phyloP scores from a whole-genome alignment of 2,329 filamentous ascomycete genomes.

The Neopestalotiopsis sp. region DNA sequence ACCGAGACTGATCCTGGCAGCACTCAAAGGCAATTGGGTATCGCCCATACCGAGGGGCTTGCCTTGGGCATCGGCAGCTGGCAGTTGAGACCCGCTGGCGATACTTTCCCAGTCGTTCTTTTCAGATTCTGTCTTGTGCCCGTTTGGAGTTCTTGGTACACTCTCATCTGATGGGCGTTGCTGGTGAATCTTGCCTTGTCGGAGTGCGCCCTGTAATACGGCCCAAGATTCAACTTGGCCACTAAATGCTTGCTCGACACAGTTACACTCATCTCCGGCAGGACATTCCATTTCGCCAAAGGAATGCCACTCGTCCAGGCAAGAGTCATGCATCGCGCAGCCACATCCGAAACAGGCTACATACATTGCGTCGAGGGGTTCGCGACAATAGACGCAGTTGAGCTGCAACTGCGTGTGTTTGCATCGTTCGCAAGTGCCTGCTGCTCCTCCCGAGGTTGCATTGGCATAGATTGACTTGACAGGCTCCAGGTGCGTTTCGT shows the following conservation, averaged over 20 bases:
- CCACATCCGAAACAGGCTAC: slow-evolving; percentile 67
- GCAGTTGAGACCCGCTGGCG: slow-evolving; percentile 31
- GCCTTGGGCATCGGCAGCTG: slow-evolving; percentile 35
- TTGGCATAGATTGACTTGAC: slow-evolving; percentile 56
- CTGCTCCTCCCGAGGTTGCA: slow-evolving; percentile 44
- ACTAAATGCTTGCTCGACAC: slow-evolving; percentile 59
- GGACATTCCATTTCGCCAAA: slow-evolving; percentile 63
- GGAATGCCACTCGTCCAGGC: slow-evolving; percentile 64
- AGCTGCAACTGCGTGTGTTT: slow-evolving; percentile 62
- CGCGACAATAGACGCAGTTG: slow-evolving; percentile 66
- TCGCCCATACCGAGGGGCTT: slow-evolving; percentile 29
- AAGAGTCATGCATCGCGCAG: slow-evolving; percentile 65
- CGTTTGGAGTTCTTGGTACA: neutral
- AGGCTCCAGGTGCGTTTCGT: slow-evolving; percentile 68
- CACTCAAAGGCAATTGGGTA: slow-evolving; percentile 41
- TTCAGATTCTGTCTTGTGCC: slow-evolving; percentile 28
- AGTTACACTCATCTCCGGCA: slow-evolving; percentile 69
- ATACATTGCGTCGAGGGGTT: slow-evolving; percentile 65
- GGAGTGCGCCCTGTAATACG: slow-evolving; percentile 53
- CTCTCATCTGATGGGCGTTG: slow-evolving; percentile 25
- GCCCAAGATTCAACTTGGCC: slow-evolving; percentile 68
- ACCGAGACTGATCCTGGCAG: slow-evolving; percentile 55
- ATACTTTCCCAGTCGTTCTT: slow-evolving; percentile 44
- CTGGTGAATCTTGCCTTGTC: slow-evolving; percentile 42
- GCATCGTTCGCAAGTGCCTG: slow-evolving; percentile 53